Base-by-base conservation (phyloP, 257 asterid genomes). In the Lithospermum erythrorhizon region DNA sequence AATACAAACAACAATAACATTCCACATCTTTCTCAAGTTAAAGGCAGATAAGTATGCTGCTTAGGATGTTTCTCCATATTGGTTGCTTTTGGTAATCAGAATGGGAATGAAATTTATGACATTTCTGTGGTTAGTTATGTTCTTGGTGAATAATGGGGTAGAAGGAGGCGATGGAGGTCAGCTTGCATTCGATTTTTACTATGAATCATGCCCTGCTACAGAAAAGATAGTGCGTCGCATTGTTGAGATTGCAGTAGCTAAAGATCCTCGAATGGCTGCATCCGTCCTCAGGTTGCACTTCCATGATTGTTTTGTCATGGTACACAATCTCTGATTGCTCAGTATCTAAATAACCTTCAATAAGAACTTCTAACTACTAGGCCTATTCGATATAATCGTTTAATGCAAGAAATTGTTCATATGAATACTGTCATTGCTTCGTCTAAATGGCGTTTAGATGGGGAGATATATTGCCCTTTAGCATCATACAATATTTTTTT, bases 221-320 rank as follows among this genome's bases (percentile, higher is more conserved):
- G 77, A 73, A 56, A 61, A 55, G 6, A 55, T 68, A 2, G 70
- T 73, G 63, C 67, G 58, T 18, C 72, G 73, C 51, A 20, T 63
- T 58, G 77, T 73, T 21, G 67, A 59, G 56, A 64, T 60, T 22
- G 70, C 73, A 8, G 65, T 68, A 58, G 68, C 63, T 21, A 59
- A 30, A 63, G 77, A 68, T 73, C 73, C 77, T 68, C 73, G 73
- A 16, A 68, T 72, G 77, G 73, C 77, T 18, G 77, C 73, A 57
- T 72, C 77, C 11, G 70, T 72, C 58, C 70, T 72, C 23, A 68
- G 76, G 27, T 58, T 72, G 70, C 76, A 72, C 52, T 72, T 72
- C 61, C 76, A 72, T 55, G 76, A 72, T 53, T 72, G 77, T 56
- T 72, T 73, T 58, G 77, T 73, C 64, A 53, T 63, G 73, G 77